These are phyloP conservation scores for Trichoderma brevicompactum DNA, from an alignment of 2,329 filamentous ascomycete genomes.

Conservation along the genomic window DNA sequence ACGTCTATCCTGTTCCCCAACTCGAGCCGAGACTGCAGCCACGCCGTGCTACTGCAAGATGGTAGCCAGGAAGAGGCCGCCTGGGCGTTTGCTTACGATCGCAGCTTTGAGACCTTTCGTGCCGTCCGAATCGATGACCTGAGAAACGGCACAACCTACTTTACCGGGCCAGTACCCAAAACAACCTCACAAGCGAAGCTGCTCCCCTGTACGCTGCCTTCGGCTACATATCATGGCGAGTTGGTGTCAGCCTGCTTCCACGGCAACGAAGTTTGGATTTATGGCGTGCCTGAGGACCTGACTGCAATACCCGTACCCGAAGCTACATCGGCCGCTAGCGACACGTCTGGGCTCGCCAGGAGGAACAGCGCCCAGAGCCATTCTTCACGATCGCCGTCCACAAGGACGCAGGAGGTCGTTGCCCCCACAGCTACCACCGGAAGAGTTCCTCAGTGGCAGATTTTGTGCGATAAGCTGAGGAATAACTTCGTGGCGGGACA, in stretches of 20 bases:
- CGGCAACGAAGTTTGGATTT: constrained; percentile 75
- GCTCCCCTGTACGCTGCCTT: constrained; percentile 69
- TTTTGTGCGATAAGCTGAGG: constrained; percentile 68
- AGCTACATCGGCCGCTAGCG: constrained; percentile 36
- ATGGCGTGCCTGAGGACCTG: constrained; percentile 75
- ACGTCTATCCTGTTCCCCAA: constrained; percentile 85
- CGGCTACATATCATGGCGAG: constrained; percentile 70
- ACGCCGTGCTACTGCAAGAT: constrained; percentile 71
- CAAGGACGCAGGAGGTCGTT: constrained; percentile 37
- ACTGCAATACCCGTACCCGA: constrained; percentile 63
- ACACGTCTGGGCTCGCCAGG: constrained; percentile 38
- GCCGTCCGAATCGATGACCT: constrained; percentile 76
- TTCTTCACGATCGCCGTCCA: constrained; percentile 40
- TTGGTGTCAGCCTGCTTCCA: constrained; percentile 75
- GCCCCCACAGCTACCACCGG: constrained; percentile 38
- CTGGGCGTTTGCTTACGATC: constrained; percentile 80
- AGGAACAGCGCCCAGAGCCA: constrained; percentile 35
- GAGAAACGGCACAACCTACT: constrained; percentile 77
- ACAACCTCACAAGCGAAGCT: constrained; percentile 59
- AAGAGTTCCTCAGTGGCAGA: constrained; percentile 68
- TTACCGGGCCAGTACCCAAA: constrained; percentile 69
- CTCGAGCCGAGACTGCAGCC: constrained; percentile 76
- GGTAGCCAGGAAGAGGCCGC: constrained; percentile 66
- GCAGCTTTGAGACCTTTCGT: constrained; percentile 76
- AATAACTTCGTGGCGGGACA: constrained; percentile 73